Conservation (phyloP, 768 basidiomycete genomes). For the Dioszegia crocea region DNA sequence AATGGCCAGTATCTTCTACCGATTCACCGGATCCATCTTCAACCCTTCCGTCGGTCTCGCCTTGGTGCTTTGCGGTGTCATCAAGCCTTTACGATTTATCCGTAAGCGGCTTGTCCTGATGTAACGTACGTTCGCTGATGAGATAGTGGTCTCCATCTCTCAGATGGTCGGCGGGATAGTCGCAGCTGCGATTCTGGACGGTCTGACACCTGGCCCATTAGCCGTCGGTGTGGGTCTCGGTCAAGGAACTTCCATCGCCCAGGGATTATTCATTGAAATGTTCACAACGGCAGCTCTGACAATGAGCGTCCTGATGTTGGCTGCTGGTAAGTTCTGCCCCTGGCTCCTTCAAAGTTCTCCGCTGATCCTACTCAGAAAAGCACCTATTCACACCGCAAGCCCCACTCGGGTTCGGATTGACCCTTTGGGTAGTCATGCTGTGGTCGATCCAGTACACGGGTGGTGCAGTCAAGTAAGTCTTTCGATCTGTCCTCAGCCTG, state of each 20-base stretch:
- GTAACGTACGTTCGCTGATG: neutral
- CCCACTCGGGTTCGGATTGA: constrained; percentile 43
- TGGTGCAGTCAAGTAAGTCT: constrained; percentile 46
- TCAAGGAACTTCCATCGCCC: constrained; percentile 30
- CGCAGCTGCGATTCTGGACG: constrained; percentile 42
- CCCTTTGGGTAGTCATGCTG: constrained; percentile 38
- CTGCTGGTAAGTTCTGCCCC: constrained; percentile 33
- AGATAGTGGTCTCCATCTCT: constrained; percentile 24
- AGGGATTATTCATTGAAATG: constrained; percentile 48
- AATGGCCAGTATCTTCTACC: constrained; percentile 43
- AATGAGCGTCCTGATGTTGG: constrained; percentile 44
- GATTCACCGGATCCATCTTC: constrained; percentile 45
- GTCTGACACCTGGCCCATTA: constrained; percentile 38
- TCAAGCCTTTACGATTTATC: constrained; percentile 43
- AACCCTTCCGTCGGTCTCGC: constrained; percentile 43
- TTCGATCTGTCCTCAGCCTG: neutral
- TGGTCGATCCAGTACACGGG: constrained; percentile 43
- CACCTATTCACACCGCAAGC: constrained; percentile 38
- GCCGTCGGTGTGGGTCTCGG: constrained; percentile 26
- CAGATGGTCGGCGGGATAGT: constrained; percentile 42
- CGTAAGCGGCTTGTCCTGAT: constrained; percentile 15
- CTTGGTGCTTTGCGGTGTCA: constrained; percentile 34
- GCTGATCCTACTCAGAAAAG: constrained; percentile 23
- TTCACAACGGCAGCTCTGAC: constrained; percentile 43
- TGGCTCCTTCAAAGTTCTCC: neutral